Percentiles rank a stretch among this genome's conserved stretches.
Evolutionary conservation across 116 monocot species (phyloP).

Genomic region (Zostera marina): DNA sequence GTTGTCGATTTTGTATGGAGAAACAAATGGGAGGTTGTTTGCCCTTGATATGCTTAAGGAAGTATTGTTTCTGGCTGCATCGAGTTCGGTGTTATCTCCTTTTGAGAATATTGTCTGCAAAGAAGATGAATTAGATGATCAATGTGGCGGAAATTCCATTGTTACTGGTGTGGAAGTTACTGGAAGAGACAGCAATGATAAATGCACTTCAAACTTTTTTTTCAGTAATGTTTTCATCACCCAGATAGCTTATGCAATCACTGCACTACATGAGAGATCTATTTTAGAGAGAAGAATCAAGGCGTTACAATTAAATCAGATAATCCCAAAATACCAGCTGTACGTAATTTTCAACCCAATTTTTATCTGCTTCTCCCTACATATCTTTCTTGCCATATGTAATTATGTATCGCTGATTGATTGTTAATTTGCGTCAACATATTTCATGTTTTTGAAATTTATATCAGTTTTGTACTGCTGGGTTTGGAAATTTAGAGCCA

Average conservation of each 20-base stretch:
- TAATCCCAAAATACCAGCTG: conserved; percentile 28
- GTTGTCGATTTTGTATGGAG: conserved; percentile 68
- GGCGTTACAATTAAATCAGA: conserved; percentile 20
- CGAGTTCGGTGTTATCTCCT: conserved; percentile 21
- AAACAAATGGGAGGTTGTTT: conserved; percentile 35
- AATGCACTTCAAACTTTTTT: not conserved
- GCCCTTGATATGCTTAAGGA: conserved; percentile 53
- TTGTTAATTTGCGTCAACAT: too few relatives aligned
- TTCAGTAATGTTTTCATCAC: conserved; percentile 37
- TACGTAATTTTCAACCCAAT: conserved; percentile 3
- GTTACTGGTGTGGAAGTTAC: not conserved
- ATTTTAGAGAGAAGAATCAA: conserved; percentile 50
- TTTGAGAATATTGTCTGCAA: not conserved
- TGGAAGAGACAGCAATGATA: conserved; percentile 6
- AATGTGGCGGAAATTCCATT: not conserved
- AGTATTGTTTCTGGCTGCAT: conserved; percentile 32
- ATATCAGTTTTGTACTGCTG: too few relatives aligned
- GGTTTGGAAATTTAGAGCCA: too few relatives aligned
- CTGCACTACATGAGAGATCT: conserved; percentile 65
- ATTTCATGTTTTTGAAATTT: too few relatives aligned
- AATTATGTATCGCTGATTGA: too few relatives aligned
- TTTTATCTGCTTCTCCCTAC: not conserved
- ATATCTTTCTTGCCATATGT: too few relatives aligned
- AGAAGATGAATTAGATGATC: not conserved
- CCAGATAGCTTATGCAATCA: conserved; percentile 69